Evolutionary conservation across 2,329 filamentous ascomycete genomes (phyloP).

Genomic region (Trichophyton schoenleinii): DNA sequence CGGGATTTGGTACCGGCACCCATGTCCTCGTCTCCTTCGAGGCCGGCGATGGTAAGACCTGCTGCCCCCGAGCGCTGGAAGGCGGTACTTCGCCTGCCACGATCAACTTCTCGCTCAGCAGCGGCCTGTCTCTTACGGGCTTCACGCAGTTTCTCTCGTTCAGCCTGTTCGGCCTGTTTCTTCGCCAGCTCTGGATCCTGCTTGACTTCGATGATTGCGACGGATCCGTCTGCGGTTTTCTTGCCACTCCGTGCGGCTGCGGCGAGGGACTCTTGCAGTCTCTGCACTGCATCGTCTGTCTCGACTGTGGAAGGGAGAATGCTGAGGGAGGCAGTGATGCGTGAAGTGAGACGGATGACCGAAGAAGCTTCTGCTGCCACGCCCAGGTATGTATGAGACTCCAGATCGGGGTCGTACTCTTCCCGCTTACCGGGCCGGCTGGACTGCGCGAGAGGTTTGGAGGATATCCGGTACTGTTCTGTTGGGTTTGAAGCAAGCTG

Average conservation of each 20-base stretch:
- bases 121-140: conserved; percentile 44
- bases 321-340: conserved; percentile 48
- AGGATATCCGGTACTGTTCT: conserved; percentile 48
- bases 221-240: conserved; percentile 38
- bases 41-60: conserved; percentile 43
- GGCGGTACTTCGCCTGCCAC: conserved; percentile 38
- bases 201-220: conserved; percentile 45
- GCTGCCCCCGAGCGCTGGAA: conserved; percentile 32
- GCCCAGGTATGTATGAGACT: conserved; percentile 52
- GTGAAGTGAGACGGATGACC: conserved; percentile 49
- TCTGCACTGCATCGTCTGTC: conserved; percentile 49
- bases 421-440: conserved; percentile 38
- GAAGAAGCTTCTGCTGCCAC: conserved; percentile 46
- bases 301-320: conserved; percentile 44
- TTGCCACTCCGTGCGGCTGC: conserved; percentile 43
- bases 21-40: conserved; percentile 46
- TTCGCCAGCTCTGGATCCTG: conserved; percentile 52
- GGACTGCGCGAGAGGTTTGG: conserved; percentile 46
- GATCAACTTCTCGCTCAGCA: conserved; percentile 42
- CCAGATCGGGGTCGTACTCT: conserved; percentile 43
- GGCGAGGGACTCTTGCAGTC: conserved; percentile 48
- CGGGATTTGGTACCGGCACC: conserved; percentile 28
- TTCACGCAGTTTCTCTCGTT: conserved; percentile 45
- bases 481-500: conserved; percentile 51
- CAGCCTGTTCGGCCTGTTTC: conserved; percentile 46